Conservation (phyloP, 208 protist genomes). For the Wallacemonas sp. region DNA sequence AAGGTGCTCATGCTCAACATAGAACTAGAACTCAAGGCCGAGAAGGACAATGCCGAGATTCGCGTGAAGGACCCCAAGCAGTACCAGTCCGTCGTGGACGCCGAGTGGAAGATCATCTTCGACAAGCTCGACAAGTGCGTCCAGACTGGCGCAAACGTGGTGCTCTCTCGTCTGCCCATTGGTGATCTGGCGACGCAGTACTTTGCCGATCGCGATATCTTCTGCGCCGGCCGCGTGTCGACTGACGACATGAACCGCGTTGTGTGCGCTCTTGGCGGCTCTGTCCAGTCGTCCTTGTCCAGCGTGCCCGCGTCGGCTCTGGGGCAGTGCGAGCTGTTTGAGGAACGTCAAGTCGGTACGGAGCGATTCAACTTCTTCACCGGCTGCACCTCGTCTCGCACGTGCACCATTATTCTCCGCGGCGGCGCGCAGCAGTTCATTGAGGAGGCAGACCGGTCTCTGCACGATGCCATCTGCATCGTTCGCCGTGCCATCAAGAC, state of each 20-base stretch:
- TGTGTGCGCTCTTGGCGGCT: slow-evolving; percentile 95
- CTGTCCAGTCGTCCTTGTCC: slow-evolving; percentile 97
- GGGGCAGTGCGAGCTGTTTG: slow-evolving; percentile 97
- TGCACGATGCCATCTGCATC: slow-evolving; percentile 99
- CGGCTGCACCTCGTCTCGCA: slow-evolving; percentile 93
- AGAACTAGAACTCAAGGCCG: slow-evolving; percentile 99
- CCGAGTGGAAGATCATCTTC: slow-evolving; percentile 99
- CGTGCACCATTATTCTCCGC: slow-evolving; percentile 94
- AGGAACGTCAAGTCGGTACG: slow-evolving; percentile 98
- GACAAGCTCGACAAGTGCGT: slow-evolving; percentile 99
- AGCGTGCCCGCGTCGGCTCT: slow-evolving; percentile 94
- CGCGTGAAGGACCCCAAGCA: slow-evolving; percentile 98
- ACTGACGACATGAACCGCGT: slow-evolving; percentile 96
- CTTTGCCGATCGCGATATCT: slow-evolving; percentile 99
- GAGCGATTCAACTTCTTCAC: slow-evolving; percentile 99
- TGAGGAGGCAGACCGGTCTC: slow-evolving; percentile 98
- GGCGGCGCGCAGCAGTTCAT: slow-evolving; percentile 99
- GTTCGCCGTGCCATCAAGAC: slow-evolving; percentile 97
- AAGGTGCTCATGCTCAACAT: slow-evolving; percentile 99
- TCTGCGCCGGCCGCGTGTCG: slow-evolving; percentile 99
- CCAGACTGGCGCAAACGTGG: slow-evolving; percentile 97
- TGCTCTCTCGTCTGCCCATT: slow-evolving; percentile 99
- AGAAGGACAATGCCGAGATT: slow-evolving; percentile 99
- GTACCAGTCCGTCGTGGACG: slow-evolving; percentile 99
- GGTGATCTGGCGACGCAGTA: slow-evolving; percentile 99